Conservation (phyloP, 129 eudicot species). For the Chrysanthemum makinoi region DNA sequence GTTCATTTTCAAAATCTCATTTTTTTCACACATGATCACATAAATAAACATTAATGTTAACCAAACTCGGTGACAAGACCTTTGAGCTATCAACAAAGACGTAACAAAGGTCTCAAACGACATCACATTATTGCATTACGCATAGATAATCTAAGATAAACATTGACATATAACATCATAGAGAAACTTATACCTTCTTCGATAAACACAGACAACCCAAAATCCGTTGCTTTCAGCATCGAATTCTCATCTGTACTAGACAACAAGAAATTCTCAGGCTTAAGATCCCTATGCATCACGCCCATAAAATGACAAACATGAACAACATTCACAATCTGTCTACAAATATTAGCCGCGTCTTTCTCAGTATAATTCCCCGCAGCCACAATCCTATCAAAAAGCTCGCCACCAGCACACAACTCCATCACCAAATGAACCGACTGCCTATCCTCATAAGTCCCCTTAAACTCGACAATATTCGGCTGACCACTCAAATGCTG, state of each 20-base stretch:
- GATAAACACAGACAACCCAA: constrained; percentile 76
- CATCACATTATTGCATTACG: not conserved
- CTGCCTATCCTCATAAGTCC: constrained; percentile 65
- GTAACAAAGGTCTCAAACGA: not conserved
- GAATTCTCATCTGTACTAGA: constrained; percentile 59
- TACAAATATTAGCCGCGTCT: constrained; percentile 63
- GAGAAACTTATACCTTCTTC: constrained; percentile 56
- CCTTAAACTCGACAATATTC: constrained; percentile 70
- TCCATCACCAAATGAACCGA: constrained; percentile 82
- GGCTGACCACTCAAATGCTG: constrained; percentile 85
- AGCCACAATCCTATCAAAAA: constrained; percentile 75
- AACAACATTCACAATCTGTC: constrained; percentile 83
- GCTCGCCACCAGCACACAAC: constrained; percentile 81
- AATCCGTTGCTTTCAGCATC: constrained; percentile 72
- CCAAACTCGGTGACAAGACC: not conserved
- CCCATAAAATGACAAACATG: constrained; percentile 91
- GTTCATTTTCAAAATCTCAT: not conserved
- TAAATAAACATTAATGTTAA: not conserved
- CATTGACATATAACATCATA: constrained; percentile 5
- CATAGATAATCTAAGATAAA: not conserved
- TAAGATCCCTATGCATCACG: constrained; percentile 75
- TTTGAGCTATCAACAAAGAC: not conserved
- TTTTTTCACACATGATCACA: not conserved
- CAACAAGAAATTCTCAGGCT: constrained; percentile 72
- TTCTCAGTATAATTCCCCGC: constrained; percentile 71